Base-by-base conservation (phyloP, 192 early-diverging fungal species). In the Powellomyces hirtus region DNA sequence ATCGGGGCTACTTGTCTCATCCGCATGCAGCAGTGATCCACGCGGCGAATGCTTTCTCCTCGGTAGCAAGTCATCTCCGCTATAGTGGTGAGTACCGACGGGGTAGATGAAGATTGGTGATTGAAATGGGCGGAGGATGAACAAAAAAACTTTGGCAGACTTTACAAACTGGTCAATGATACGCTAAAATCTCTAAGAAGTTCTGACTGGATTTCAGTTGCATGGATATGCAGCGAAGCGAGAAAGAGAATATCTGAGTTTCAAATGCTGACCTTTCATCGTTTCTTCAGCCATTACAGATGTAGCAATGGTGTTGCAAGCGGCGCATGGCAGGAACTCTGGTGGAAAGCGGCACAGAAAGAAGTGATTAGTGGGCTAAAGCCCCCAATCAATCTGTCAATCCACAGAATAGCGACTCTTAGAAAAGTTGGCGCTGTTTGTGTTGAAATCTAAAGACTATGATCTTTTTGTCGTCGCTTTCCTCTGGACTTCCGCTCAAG, bases 371-470 rank as follows among this genome's bases (percentile, higher is more conserved):
- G 46, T 49, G 46, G 46, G 46, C 46, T 49, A 18, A 16, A 49
- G 26, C n/a, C 46, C 46, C 46, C 46, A 49, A 49, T 49, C 46
- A 49, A 49, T 49, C 46, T 49, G 46, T 49, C 46, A 49, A 49
- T 49, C 46, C 46, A 49, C 46, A 49, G 46, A 49, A 49, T 49
- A 49, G 46, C 46, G n/a, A 24, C 46, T 7, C 14, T n/a, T n/a
- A n/a, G n/a, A n/a, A 49, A 5, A 42, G 8, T 42, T 18, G 26
- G 46, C 46, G 46, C 46, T 49, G 46, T 49, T 14, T 14, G 46
- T 49, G 46, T 49, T 49, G 46, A 49, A 49, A 49, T 16, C n/a
- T 24, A n/a, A 24, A 49, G n/a, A 49, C 46, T 49, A 49, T 49
- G 46, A 49, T 49, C 46, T 42, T 49, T 24, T 49, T n/a, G n/a